Evolutionary conservation across 345 rosid genomes (phyloP).

Genomic region (Hibiscus trionum): DNA sequence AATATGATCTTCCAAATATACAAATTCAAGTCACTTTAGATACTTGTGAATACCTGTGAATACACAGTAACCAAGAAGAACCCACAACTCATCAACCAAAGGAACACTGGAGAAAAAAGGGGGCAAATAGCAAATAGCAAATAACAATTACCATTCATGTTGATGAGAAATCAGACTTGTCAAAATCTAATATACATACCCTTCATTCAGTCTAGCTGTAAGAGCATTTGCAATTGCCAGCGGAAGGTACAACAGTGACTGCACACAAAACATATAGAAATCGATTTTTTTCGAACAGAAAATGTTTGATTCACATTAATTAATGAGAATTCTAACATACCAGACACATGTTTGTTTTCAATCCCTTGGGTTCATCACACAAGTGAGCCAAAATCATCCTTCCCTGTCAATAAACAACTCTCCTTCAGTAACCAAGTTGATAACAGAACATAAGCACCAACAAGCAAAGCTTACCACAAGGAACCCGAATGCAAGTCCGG

Average conservation of each 20-base stretch:
- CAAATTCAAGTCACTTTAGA: background rate
- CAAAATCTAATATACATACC: conserved; percentile 42
- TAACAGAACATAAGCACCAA: background rate
- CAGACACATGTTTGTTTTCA: conserved; percentile 98
- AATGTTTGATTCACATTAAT: background rate
- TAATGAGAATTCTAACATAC: conserved; percentile 32
- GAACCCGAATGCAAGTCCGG: conserved; percentile 98
- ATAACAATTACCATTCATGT: background rate
- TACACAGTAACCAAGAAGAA: conserved; percentile 80
- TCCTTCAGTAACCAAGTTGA: conserved; percentile 9
- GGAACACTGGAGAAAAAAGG: conserved; percentile 57
- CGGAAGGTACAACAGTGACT: conserved; percentile 93
- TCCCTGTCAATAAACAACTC: conserved; percentile 52
- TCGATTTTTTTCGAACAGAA: background rate
- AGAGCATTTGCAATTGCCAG: conserved; percentile 90
- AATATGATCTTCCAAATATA: too few species aligned
- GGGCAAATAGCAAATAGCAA: conserved; percentile 12
- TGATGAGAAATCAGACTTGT: background rate
- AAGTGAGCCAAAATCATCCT: conserved; percentile 98
- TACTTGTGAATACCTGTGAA: conserved; percentile 49
- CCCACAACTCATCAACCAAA: conserved; percentile 82
- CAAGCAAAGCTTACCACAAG: conserved; percentile 58
- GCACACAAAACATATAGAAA: conserved; percentile 11
- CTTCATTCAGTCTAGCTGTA: conserved; percentile 80
- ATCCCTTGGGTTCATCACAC: conserved; percentile 98